Evolutionary conservation across 2,329 filamentous ascomycete genomes (phyloP).

Genomic region (Gyromitra esculenta): DNA sequence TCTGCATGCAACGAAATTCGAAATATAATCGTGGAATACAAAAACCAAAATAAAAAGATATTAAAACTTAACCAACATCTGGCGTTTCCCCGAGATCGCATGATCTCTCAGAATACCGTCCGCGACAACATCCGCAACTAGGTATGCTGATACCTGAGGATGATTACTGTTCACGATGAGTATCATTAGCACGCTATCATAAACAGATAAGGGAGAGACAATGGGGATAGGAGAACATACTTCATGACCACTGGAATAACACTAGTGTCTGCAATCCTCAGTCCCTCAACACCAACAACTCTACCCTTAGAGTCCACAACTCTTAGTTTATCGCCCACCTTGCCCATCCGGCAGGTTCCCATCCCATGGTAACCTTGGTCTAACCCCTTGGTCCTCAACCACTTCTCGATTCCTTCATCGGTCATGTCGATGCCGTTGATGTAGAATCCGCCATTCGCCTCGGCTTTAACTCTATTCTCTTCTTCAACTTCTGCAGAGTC

Average conservation of each 20-base stretch:
- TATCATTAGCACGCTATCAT: constrained; percentile 1
- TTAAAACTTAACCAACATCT: constrained; percentile 32
- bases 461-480: constrained; percentile 27
- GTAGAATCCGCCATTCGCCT: constrained; percentile 45
- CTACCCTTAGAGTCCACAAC: constrained; percentile 59
- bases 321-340: constrained; percentile 57
- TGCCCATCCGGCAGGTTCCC: constrained; percentile 60
- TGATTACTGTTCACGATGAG: constrained; percentile 39
- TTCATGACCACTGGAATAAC: constrained; percentile 53
- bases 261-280: constrained; percentile 60
- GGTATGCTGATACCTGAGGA: constrained; percentile 48
- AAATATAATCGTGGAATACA: background rate
- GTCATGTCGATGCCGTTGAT: constrained; percentile 50
- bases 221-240: constrained; percentile 24
- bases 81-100: constrained; percentile 40
- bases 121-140: constrained; percentile 48
- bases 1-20: background rate
- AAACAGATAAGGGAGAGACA: too few relatives aligned
- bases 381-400: constrained; percentile 48
- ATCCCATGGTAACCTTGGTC: constrained; percentile 54
- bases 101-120: constrained; percentile 46
- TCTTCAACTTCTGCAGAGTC: constrained; percentile 38
- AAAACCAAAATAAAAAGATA: background rate
- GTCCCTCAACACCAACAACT: constrained; percentile 58
- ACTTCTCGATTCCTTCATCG: constrained; percentile 49